These are phyloP conservation scores for Acacia confusa DNA, from an alignment of 306 rosid species.

Conservation along the genomic window DNA sequence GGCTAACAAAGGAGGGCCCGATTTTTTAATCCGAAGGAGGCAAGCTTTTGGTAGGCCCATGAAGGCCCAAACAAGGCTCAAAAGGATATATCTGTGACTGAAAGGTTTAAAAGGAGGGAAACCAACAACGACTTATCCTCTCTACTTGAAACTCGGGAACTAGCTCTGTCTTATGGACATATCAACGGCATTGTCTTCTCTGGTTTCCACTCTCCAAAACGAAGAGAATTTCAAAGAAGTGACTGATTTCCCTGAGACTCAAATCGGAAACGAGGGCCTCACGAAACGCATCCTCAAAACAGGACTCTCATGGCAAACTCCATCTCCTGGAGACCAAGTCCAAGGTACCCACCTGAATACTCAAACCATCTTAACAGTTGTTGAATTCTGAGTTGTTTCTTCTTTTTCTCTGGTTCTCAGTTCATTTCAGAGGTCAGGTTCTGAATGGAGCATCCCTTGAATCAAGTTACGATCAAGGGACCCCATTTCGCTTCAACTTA, in stretches of 20 bases:
- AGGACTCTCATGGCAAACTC: constrained; percentile 68
- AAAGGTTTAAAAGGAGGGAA: constrained; percentile 53
- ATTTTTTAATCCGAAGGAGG: background rate
- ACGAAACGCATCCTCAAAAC: constrained; percentile 47
- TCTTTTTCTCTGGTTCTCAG: constrained; percentile 29
- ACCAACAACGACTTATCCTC: constrained; percentile 69
- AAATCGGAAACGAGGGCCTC: constrained; percentile 63
- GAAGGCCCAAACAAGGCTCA: background rate
- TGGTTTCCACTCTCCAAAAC: constrained; percentile 21
- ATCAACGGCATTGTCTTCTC: constrained; percentile 44
- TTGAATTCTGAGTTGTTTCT: constrained; percentile 7
- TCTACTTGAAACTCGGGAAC: constrained; percentile 12
- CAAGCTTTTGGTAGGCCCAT: background rate
- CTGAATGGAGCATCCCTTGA: constrained; percentile 47
- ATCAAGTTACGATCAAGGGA: constrained; percentile 46
- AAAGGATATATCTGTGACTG: constrained; percentile 31
- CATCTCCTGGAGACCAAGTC: constrained; percentile 61
- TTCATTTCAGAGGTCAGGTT: constrained; percentile 54
- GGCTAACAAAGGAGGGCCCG: background rate
- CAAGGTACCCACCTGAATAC: constrained; percentile 38
- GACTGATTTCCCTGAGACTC: constrained; percentile 9
- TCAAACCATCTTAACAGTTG: background rate
- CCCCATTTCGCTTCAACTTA: constrained; percentile 52
- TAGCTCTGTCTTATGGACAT: constrained; percentile 3
- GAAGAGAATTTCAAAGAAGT: constrained; percentile 25